Base-by-base conservation (phyloP, 768 basidiomycete species). In the Terana coerulea region DNA sequence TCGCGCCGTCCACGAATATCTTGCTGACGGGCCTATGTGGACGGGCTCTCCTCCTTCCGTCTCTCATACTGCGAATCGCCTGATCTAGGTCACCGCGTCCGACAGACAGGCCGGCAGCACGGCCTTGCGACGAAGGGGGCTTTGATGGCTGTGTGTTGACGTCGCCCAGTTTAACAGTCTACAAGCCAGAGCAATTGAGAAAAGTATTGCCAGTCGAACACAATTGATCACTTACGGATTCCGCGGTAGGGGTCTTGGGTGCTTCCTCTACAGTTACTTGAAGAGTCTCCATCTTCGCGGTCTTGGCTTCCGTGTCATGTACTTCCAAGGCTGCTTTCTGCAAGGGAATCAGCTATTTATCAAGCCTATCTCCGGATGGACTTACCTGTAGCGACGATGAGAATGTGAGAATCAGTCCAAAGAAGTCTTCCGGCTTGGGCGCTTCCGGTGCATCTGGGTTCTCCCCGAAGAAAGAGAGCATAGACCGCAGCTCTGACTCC, bases 31-130 rank as follows among this genome's bases (percentile, higher is more conserved):
- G 85, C 41, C 83, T 72, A 25, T 71, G 61, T 14, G 73, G 72
- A 40, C 80, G 74, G 24, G 67, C 69, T 54, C 81, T 72, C 40
- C 79, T 73, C 63, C 75, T 80, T 30, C 83, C 91, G 42, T 78
- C 79, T 37, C 80, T 79, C 73, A 93, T 79, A 54, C 84, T 91
- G 15, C 88, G 83, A 34, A 98, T 86, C 1, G 88, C 88, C 60
- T 88, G 80, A 57, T 98, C 92, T 28, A 95, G 68, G 49, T 87
- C 86, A 9, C 93, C 93, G 31, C 85, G 79, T 6, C 84, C 83
- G 54, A 89, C 63, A 1, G 89, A 85, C 44, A 69, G 70, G 35
- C 75, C 77, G 25, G 66, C 65, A 41, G 75, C 72, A 24, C 69
- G 66, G 4, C 73, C 68, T 47, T 77, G 73, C 1, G 77, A 76